Evolutionary conservation across 2,329 filamentous ascomycete species (phyloP).

Genomic region (Clarireedia hainanense): DNA sequence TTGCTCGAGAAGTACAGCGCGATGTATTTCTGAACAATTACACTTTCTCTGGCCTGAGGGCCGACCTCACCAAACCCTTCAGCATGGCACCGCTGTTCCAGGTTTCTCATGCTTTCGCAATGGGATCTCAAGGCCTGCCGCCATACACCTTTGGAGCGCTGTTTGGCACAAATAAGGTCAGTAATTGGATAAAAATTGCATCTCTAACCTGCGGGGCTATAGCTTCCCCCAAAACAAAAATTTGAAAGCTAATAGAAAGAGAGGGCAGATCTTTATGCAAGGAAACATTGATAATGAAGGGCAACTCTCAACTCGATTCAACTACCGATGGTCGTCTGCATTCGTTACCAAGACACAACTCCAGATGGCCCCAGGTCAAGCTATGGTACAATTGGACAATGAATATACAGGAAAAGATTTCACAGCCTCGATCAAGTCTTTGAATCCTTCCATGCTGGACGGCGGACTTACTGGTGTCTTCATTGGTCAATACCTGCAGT

Average conservation of each 20-base stretch:
- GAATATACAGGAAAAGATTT: constrained; percentile 94
- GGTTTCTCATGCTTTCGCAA: constrained; percentile 91
- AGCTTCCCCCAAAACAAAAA: not conserved
- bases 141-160: constrained; percentile 93
- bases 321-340: constrained; percentile 77
- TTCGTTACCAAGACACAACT: constrained; percentile 82
- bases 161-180: constrained; percentile 86
- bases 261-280: constrained; percentile 78
- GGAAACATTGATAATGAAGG: constrained; percentile 92
- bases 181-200: constrained; percentile 25
- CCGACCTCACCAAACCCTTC: constrained; percentile 94
- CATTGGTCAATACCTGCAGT: constrained; percentile 92
- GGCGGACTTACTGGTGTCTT: constrained; percentile 91
- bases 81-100: constrained; percentile 92
- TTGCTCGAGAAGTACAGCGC: constrained; percentile 86
- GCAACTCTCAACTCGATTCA: constrained; percentile 78
- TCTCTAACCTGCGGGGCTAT: not conserved
- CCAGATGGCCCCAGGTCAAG: constrained; percentile 71
- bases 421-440: constrained; percentile 81
- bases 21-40: constrained; percentile 95
- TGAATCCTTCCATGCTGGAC: constrained; percentile 92
- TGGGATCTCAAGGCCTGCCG: constrained; percentile 81
- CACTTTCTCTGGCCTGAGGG: constrained; percentile 93
- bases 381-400: constrained; percentile 89
- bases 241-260: constrained; percentile 16